Evolutionary conservation across 75 land plant species (phyloP).

Genomic region (Gnetum montanum): DNA sequence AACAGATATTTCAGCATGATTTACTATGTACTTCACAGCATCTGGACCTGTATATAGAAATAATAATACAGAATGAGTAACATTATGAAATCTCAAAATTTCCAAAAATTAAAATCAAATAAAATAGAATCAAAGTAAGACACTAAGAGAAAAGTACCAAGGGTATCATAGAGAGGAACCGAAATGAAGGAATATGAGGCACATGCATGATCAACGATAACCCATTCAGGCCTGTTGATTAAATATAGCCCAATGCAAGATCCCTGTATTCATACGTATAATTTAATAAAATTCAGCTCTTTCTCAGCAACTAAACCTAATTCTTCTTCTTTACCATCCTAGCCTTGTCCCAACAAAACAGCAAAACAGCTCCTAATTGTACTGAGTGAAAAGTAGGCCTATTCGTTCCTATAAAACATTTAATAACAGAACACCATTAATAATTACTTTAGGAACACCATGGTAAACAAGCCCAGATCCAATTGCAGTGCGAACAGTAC

Average conservation of each 20-base stretch:
- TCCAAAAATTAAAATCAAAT: too few relatives aligned
- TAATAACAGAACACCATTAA: too few relatives aligned
- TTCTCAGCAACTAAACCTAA: neutral
- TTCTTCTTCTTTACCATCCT: neutral
- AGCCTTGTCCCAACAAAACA: neutral
- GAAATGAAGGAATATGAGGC: constrained; percentile 87
- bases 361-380: too few relatives aligned
- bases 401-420: too few relatives aligned
- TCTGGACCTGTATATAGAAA: constrained; percentile 90
- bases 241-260: constrained; percentile 79
- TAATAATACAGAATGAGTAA: neutral
- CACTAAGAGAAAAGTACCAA: constrained; percentile 38
- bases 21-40: constrained; percentile 86
- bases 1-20: constrained; percentile 69
- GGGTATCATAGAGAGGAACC: constrained; percentile 95
- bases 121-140: neutral
- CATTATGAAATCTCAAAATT: too few relatives aligned
- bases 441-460: constrained; percentile 64
- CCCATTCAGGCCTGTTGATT: constrained; percentile 96
- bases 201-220: constrained; percentile 91
- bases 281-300: neutral
- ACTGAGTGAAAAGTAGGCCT: neutral
- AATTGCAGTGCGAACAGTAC: constrained; percentile 63
- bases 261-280: constrained; percentile 38
- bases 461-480: constrained; percentile 80